A percentile compares a stretch with the other conserved stretches of the same genome.
Evolutionary conservation across 2,329 filamentous ascomycete species (phyloP).

Genomic region (Arthrobotrys sphaeroides): DNA sequence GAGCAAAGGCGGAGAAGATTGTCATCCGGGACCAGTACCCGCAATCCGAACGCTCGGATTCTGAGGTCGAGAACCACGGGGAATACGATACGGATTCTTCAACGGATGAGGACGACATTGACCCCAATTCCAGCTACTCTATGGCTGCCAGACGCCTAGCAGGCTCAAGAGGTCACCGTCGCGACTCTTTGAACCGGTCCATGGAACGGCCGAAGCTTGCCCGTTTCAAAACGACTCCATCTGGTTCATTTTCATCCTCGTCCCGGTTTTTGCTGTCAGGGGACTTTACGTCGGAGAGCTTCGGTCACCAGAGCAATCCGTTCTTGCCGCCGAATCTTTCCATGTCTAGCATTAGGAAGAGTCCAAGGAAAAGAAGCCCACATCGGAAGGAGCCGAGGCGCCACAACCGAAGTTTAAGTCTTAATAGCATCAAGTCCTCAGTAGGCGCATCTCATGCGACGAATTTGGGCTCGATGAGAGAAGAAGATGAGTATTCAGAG

Average conservation of each 20-base stretch:
- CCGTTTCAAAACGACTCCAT: slow-evolving; percentile 43
- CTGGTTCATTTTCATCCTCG: slow-evolving; percentile 26
- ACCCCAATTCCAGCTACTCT: slow-evolving; percentile 42
- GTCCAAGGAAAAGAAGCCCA: slow-evolving; percentile 13
- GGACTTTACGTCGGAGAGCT: slow-evolving; percentile 49
- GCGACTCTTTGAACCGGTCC: slow-evolving; percentile 25
- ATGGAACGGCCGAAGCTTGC: slow-evolving; percentile 47
- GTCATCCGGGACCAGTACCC: slow-evolving; percentile 8
- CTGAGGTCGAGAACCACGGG: slow-evolving; percentile 27
- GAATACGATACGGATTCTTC: slow-evolving; percentile 53
- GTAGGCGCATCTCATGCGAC: slow-evolving; percentile 14
- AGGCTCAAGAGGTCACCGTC: slow-evolving; percentile 23
- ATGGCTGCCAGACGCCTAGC: slow-evolving; percentile 44
- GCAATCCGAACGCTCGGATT: slow-evolving; percentile 30
- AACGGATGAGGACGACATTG: slow-evolving; percentile 50
- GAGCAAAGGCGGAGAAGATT: slow-evolving; percentile 46
- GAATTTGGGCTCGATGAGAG: slow-evolving; percentile 45
- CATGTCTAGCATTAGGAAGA: slow-evolving; percentile 38
- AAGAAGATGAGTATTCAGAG: slow-evolving; percentile 52
- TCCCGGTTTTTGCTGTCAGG: slow-evolving; percentile 39
- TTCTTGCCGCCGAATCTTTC: slow-evolving; percentile 34
- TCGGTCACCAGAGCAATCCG: slow-evolving; percentile 28
- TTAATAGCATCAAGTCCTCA: slow-evolving; percentile 27
- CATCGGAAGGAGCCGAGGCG: slow-evolving; percentile 16
- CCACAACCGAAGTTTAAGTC: slow-evolving; percentile 32